phyloP scores from a whole-genome alignment of 2,329 filamentous ascomycete species.

The Penicillium expansum region DNA sequence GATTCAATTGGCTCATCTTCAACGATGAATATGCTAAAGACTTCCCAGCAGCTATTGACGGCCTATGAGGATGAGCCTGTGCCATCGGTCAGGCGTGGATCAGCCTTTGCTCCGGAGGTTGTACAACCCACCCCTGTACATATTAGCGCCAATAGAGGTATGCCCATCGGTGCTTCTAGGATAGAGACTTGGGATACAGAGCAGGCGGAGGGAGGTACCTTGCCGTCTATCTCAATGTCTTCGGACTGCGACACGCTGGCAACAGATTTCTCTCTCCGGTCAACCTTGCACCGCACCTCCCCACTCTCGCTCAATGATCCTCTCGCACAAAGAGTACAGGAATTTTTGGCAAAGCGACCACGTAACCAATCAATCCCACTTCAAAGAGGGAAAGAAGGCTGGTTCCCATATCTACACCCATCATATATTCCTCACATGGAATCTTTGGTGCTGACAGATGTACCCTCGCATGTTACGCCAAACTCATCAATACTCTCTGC shows the following conservation, averaged over 20 bases:
- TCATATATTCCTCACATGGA: conserved; percentile 54
- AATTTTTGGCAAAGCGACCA: conserved; percentile 41
- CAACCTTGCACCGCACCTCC: conserved; percentile 19
- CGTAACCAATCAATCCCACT: conserved; percentile 30
- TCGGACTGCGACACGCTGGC: conserved; percentile 4
- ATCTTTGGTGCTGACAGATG: conserved; percentile 56
- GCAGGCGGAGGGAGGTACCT: background rate
- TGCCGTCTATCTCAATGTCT: conserved; percentile 8
- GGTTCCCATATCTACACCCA: conserved; percentile 49
- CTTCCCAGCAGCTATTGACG: background rate
- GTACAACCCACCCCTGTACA: conserved; percentile 26
- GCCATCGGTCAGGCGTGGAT: conserved; percentile 37
- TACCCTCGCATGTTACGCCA: conserved; percentile 47
- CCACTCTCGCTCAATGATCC: conserved; percentile 22
- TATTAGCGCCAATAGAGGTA: background rate
- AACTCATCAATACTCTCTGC: conserved; percentile 44
- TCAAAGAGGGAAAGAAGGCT: conserved; percentile 26
- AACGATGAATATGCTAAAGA: background rate
- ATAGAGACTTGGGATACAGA: background rate
- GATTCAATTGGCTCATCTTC: conserved; percentile 1
- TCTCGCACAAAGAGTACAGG: conserved; percentile 35
- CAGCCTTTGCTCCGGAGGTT: conserved; percentile 48
- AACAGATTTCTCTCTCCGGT: background rate
- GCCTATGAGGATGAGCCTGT: conserved; percentile 33
- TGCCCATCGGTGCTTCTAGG: background rate